These are phyloP conservation scores for Plasmodium fragile DNA, from an alignment of 169 alveolate genomes.

Conservation along the genomic window DNA sequence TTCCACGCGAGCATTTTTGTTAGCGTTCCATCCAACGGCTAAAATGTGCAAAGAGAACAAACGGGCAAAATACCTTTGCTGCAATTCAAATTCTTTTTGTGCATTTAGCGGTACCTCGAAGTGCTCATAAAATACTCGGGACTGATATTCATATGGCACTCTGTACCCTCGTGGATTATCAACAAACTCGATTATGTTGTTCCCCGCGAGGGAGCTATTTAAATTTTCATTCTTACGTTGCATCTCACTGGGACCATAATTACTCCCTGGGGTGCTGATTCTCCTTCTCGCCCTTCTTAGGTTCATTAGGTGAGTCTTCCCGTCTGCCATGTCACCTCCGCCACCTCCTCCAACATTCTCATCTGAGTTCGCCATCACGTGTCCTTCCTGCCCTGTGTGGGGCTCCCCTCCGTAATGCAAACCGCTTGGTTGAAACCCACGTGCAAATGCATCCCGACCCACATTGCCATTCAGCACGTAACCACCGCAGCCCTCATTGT, in stretches of 20 bases:
- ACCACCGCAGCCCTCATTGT: neutral
- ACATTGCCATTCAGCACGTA: neutral
- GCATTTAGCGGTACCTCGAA: slow-evolving; percentile 67
- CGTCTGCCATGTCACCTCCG: neutral
- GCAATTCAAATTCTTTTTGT: slow-evolving; percentile 17
- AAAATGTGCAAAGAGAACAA: slow-evolving; percentile 68
- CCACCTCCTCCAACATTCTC: neutral
- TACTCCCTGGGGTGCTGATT: slow-evolving; percentile 4
- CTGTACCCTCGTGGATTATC: slow-evolving; percentile 72
- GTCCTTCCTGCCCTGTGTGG: neutral
- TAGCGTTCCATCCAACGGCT: slow-evolving; percentile 70
- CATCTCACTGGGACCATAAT: neutral
- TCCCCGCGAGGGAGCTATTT: neutral
- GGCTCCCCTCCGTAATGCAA: neutral
- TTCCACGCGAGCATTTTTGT: slow-evolving; percentile 28
- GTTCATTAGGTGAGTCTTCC: slow-evolving; percentile 13
- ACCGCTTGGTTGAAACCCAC: neutral
- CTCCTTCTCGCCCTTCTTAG: neutral
- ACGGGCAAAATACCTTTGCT: slow-evolving; percentile 50
- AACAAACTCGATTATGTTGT: slow-evolving; percentile 35
- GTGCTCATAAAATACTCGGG: slow-evolving; percentile 53
- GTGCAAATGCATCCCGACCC: neutral
- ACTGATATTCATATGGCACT: slow-evolving; percentile 47
- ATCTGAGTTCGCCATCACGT: neutral
- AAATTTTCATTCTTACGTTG: neutral